Base-by-base conservation (phyloP, 2,329 filamentous ascomycete species). In the Fusarium sp. region DNA sequence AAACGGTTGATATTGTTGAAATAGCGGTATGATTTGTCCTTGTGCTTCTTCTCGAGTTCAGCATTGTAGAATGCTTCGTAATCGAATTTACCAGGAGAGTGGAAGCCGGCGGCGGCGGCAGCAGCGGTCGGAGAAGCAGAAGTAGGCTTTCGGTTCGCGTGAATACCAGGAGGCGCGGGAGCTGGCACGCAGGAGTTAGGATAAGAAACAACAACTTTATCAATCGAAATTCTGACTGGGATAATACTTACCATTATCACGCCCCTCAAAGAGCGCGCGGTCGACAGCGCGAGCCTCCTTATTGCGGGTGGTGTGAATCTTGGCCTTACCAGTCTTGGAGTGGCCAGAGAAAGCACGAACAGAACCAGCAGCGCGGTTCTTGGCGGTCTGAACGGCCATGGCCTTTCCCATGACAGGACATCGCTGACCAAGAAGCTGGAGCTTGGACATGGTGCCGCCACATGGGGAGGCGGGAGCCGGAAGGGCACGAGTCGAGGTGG, bases 1-100 rank as follows among this genome's bases (percentile, higher is more conserved):
- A 99, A 88, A 38, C 96, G 94, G 80, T 99, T 99, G 90, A 99
- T 99, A 86, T 99, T 99, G 88, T 99, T 99, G 87, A 99, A 99
- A 86, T 98, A 98, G 79, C 96, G 93, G 86, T 99, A 99, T 56
- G 95, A 98, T 86, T 98, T 98, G 88, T 99, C 96, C 87, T 97
- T 95, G 88, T 97, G 96, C 86, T 99, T 99, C 89, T 98, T 98
- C 77, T 98, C 94, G 75, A 99, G 84, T 82, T 99, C 95, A 68
- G 85, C 85, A 73, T 91, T 85, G 84, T 98, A 99, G 83, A 98
- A 99, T 49, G 82, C 89, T 77, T 97, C 91, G 78, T 99, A 99
- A 82, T 98, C 88, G 82, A 98, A 99, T 78, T 91, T 93, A 64
- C 86, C 86, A 44, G 77, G 75, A 18, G 74, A 71, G 82, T 76